phyloP scores from a whole-genome alignment of 2,329 filamentous ascomycete species.

The Pleurostoma richardsiae region DNA sequence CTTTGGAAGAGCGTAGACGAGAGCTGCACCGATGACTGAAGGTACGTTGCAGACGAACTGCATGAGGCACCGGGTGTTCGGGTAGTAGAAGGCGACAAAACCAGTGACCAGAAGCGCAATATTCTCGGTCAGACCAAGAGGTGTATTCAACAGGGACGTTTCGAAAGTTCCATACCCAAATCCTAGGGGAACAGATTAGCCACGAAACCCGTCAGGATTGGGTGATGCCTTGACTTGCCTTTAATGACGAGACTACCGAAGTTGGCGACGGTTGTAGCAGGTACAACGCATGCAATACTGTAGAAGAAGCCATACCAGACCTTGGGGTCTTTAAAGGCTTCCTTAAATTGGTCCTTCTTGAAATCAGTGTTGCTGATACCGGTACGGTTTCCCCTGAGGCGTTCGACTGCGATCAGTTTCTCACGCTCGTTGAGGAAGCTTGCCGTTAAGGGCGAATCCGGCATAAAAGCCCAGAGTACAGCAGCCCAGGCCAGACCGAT shows the following conservation, averaged over 20 bases:
- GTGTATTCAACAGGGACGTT: slow-evolving; percentile 24
- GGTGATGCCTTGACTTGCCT: too few species aligned
- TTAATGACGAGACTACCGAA: slow-evolving; percentile 48
- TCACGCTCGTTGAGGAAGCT: slow-evolving; percentile 17
- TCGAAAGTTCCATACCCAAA: slow-evolving; percentile 44
- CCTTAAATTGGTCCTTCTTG: slow-evolving; percentile 21
- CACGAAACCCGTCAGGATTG: too few species aligned
- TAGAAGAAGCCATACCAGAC: slow-evolving; percentile 18
- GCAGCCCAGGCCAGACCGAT: slow-evolving; percentile 23
- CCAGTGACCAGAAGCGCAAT: too few species aligned
- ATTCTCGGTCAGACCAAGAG: slow-evolving; percentile 10
- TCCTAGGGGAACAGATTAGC: slow-evolving; percentile 14
- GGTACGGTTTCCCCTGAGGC: slow-evolving; percentile 25
- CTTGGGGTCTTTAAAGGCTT: slow-evolving; percentile 24
- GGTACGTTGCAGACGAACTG: slow-evolving; percentile 6
- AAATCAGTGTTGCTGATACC: slow-evolving; percentile 24
- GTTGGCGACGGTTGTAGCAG: slow-evolving; percentile 20
- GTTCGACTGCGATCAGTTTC: slow-evolving; percentile 19
- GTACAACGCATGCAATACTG: slow-evolving; percentile 4
- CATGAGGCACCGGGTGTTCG: not conserved
- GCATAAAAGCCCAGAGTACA: slow-evolving; percentile 11
- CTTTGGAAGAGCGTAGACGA: not conserved
- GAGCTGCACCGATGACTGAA: not conserved
- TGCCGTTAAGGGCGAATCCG: slow-evolving; percentile 15
- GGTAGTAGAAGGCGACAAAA: not conserved